Evolutionary conservation across 495 filamentous ascomycete species (phyloP), one percentile per base, ranked within the genome.

Genomic region (Cladorrhinum samala): DNA sequence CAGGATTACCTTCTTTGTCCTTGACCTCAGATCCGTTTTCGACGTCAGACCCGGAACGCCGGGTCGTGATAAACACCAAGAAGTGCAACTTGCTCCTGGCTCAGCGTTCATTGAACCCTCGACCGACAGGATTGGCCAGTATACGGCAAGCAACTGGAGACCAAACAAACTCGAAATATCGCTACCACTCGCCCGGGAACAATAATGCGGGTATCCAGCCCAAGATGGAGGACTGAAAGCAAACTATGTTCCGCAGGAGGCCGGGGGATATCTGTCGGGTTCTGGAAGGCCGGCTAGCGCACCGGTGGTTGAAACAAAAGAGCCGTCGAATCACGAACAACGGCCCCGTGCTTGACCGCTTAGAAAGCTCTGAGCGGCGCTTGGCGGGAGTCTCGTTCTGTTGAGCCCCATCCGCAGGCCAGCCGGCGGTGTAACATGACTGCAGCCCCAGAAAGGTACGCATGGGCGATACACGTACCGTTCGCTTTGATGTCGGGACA

Each of bases 131-230:
- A 33, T 33, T 33, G 27, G 27, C 27, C 27, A 11, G 27, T 33
- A 33, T 33, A 33, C 27, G 27, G 27, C 27, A 33, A 33, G 27
- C 27, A 23, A 19, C 19, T 14, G 17, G 14, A 45, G 18, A 24
- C 23, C 1, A 45, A 45, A 19, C 18, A 23, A n/a, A 45, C 42
- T 9, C 23, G 42, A 13, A 23, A 45, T 13, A 25, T 33, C 51
- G 54, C 46, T 64, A 53, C 60, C 63, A 50, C 47, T 38, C 55
- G 19, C 38, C 30, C 33, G 63, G 60, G 54, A 61, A 48, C 53
- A 21, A 45, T 48, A 16, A 44, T 25, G 17, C 37, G 7, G 52
- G 19, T 18, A 33, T 40, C 46, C 27, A 46, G 41, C 21, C 21
- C 48, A 51, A 33, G 11, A 37, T 16, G 23, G 20, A 38, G 36